Evolutionary conservation across 345 rosid genomes (phyloP), one percentile per base, ranked within the genome.

Genomic region (Draba incana): DNA sequence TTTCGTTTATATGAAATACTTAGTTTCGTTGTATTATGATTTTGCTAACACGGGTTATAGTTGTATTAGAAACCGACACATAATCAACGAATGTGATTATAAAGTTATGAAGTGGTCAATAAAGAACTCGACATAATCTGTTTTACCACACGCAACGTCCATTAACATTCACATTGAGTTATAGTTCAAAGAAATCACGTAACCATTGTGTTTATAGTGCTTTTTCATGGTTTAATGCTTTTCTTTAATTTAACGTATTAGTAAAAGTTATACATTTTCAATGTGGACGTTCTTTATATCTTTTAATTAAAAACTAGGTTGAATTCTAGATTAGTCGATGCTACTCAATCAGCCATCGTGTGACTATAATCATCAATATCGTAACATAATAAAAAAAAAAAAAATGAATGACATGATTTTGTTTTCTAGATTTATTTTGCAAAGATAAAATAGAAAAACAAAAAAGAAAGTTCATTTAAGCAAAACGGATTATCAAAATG

Each of bases 61-160:
- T 4, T 53, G n/a, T 28, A 33, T 8, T 30, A 55, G 45, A 55
- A 46, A 67, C 10, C 35, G 70, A 66, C 54, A 67, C 37, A 67
- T 10, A 28, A 44, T 54, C 3, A n/a, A 42, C 24, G 20, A n/a
- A 33, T n/a, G 7, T 52, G 54, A 23, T 14, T 47, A 10, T 48
- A 10, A 25, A 41, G 27, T n/a, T 9, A 51, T 60, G 16, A 59
- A 51, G 35, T 31, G 45, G 45, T 69, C 31, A 28, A 43, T 59
- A 60, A 69, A 47, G 57, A 47, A 13, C 15, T 31, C 27, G 16
- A 45, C 38, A 55, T 45, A 20, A 6, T 56, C 23, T 45, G 41
- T 58, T 23, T 57, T 23, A 48, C 65, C n/a, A 37, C 47, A 57
- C 42, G 25, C 23, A 59, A 15, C n/a, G 35, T 69, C 52, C 60